phyloP scores from a whole-genome alignment of 768 basidiomycete species.

The Mycena kentingensis region DNA sequence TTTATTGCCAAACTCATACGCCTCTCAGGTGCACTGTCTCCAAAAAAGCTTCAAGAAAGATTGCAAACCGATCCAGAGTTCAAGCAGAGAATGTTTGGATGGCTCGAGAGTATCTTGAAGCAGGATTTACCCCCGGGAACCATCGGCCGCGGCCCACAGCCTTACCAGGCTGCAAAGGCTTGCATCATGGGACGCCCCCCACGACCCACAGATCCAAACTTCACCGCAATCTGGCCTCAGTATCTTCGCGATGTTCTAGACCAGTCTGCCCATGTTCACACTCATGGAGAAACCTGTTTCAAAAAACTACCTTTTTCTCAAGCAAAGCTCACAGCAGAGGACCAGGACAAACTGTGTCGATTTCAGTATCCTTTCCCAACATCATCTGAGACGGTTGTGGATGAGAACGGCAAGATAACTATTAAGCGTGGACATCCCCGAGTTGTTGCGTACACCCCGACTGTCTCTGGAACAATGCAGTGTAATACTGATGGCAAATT shows the following conservation, averaged over 20 bases:
- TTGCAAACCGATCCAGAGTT: conserved; percentile 11
- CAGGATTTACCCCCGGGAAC: conserved; percentile 9
- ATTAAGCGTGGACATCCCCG: conserved; percentile 1
- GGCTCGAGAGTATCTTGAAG: conserved; percentile 7
- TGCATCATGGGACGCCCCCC: conserved; percentile 8
- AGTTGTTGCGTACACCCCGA: conserved; percentile 16
- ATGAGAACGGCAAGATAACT: conserved; percentile 19
- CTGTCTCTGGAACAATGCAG: conserved; percentile 6
- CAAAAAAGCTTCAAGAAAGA: conserved; percentile 1
- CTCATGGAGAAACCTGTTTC: conserved; percentile 11
- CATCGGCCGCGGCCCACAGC: not conserved
- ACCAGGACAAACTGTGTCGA: conserved; percentile 16
- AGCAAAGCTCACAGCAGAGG: not conserved
- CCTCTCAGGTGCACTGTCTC: conserved; percentile 17
- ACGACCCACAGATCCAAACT: conserved; percentile 1
- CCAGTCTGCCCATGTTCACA: not conserved
- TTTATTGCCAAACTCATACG: not conserved
- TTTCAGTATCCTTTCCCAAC: conserved; percentile 7
- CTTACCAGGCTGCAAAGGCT: not conserved
- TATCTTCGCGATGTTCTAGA: conserved; percentile 5
- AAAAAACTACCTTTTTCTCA: not conserved
- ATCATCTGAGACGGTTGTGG: conserved; percentile 6
- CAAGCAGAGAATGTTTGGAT: not conserved
- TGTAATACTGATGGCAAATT: conserved; percentile 22
- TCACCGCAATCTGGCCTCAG: conserved; percentile 1